These are phyloP conservation scores for Climacium dendroides DNA, from an alignment of 225 moss, liverwort and hornwort genomes.

Conservation along the genomic window DNA sequence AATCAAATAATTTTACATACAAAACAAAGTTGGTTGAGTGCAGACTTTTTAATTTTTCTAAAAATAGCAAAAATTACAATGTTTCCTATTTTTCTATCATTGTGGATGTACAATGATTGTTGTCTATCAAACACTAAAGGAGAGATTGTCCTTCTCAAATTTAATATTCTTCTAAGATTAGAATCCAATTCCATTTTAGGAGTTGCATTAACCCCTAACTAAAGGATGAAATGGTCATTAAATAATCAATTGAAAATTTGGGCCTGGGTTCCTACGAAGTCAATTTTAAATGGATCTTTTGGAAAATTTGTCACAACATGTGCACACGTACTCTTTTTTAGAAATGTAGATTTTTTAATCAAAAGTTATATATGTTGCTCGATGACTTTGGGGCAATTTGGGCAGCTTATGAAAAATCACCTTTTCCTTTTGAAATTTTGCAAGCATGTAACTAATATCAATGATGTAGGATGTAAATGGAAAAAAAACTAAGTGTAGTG, in stretches of 20 bases:
- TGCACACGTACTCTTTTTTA: fast-evolving
- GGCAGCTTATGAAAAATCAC: neutral
- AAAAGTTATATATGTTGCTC: neutral
- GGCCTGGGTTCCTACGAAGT: neutral
- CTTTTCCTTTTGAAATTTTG: neutral
- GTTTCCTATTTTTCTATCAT: neutral
- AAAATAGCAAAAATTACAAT: neutral
- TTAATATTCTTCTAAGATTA: neutral
- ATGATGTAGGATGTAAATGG: neutral
- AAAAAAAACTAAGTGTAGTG: neutral
- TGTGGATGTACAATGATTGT: neutral
- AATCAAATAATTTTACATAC: neutral
- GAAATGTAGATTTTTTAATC: neutral
- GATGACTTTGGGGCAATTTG: neutral
- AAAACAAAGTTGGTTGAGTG: neutral
- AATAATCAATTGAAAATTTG: neutral
- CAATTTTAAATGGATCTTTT: neutral
- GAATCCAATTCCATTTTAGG: neutral
- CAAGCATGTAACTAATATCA: neutral
- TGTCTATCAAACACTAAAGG: neutral
- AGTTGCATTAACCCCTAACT: neutral
- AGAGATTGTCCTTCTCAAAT: neutral
- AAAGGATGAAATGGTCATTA: neutral
- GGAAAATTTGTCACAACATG: neutral
- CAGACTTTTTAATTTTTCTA: neutral